Percentiles rank a stretch among this genome's conserved stretches.
Evolutionary conservation across 768 basidiomycete genomes (phyloP).

Genomic region (Leccinum subtestaceum): DNA sequence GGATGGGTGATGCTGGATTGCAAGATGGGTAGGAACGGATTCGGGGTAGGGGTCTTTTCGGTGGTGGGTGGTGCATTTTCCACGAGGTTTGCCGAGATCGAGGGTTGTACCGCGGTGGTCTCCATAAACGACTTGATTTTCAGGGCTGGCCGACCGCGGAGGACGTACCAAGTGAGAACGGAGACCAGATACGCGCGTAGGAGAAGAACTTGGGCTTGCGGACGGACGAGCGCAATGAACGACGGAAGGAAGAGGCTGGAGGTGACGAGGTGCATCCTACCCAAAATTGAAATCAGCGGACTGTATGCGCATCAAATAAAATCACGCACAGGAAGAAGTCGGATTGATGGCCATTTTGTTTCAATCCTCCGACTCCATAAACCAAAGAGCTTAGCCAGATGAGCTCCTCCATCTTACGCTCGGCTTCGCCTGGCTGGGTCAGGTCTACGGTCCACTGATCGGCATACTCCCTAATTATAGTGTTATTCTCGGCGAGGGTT

Average conservation of each 20-base stretch:
- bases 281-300: background rate
- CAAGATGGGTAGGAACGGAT: constrained; percentile 41
- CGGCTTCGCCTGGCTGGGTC: constrained; percentile 36
- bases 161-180: constrained; percentile 29
- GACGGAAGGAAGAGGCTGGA: constrained; percentile 32
- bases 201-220: constrained; percentile 22
- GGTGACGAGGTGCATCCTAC: constrained; percentile 30
- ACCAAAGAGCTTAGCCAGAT: constrained; percentile 52
- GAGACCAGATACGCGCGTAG: constrained; percentile 29
- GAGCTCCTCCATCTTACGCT: constrained; percentile 63
- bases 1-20: constrained; percentile 38
- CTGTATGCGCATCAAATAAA: background rate
- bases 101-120: constrained; percentile 21
- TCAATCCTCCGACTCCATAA: constrained; percentile 56
- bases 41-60: constrained; percentile 26
- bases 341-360: constrained; percentile 42
- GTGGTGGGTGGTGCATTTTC: constrained; percentile 5
- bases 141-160: constrained; percentile 29
- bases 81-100: background rate
- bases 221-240: constrained; percentile 15
- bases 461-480: constrained; percentile 20
- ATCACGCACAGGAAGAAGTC: constrained; percentile 51
- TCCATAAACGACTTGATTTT: constrained; percentile 33
- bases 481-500: background rate
- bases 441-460: constrained; percentile 44